Evolutionary conservation across 352 stramenopile genomes (phyloP), one percentile per base, ranked within the genome.

Genomic region (Globisporangium parvum): DNA sequence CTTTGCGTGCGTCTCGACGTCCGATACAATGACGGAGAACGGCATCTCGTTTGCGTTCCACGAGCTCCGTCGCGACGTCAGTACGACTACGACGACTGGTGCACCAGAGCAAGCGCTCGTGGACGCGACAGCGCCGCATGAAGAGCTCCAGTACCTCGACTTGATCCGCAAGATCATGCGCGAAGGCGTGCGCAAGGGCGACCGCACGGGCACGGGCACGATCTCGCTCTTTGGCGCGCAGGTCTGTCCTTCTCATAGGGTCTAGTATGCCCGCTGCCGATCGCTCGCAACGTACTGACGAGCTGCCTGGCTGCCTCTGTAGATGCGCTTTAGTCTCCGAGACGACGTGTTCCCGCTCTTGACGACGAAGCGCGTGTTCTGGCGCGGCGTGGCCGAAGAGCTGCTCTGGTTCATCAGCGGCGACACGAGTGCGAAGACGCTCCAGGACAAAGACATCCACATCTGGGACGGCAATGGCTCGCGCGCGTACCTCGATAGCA

Each of bases 401-500:
- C 73, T 99, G 37, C 73, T 99, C 41, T 99, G 97, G 97, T 99
- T 99, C 71, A 92, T 99, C 63, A 85, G 80, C 47, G 97, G 97
- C n/a, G 90, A 95, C 61, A 99, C 96, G 21, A 98, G 96, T 66
- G 95, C 94, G 5, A 97, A 98, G 67, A 90, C 96, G 46, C 73
- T 99, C 6, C 77, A 94, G 68, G 90, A 97, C 55, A 99, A 99
- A 75, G 79, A 97, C 59, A 98, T 99, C 69, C 96, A 98, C 65
- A 99, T 99, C 64, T 99, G 97, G 98, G 97, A 99, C 71, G 97
- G 97, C 40, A 99, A 99, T 76, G 96, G 93, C 35, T 98, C 92
- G 2, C 83, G 95, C 8, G 96, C 99, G 62, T 98, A 95, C 62
- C 66, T 98, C 12, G 88, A 97, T 63, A 91, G 78, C 52, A 77